A percentile compares a stretch with the other conserved stretches of the same genome.
phyloP scores from a whole-genome alignment of 164 flowering plant genomes.

The Nymphaea colorata region DNA sequence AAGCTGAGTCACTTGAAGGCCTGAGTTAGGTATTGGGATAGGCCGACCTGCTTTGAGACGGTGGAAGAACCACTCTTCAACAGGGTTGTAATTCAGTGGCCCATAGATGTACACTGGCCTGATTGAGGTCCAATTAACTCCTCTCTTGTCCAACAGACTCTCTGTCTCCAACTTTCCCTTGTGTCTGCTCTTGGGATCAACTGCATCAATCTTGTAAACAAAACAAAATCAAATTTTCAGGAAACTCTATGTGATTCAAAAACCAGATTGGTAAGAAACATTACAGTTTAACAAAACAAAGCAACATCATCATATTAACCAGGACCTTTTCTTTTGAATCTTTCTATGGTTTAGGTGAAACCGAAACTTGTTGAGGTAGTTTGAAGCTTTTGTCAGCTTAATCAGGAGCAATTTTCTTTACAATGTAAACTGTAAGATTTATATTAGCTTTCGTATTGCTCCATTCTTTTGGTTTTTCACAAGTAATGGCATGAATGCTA shows the following conservation, averaged over 20 bases:
- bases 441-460: no score
- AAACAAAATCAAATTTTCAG: neutral
- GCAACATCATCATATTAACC: no score
- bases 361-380: no score
- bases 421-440: no score
- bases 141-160: slow-evolving; percentile 46
- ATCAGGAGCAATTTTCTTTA: no score
- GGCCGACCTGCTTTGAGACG: slow-evolving; percentile 97
- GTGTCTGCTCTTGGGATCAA: slow-evolving; percentile 98
- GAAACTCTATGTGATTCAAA: neutral
- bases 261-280: neutral
- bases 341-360: no score
- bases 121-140: slow-evolving; percentile 84
- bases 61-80: slow-evolving; percentile 99
- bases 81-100: slow-evolving; percentile 94
- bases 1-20: slow-evolving; percentile 79
- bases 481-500: no score
- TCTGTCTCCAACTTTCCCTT: slow-evolving; percentile 98
- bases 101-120: slow-evolving; percentile 98
- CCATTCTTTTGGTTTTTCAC: no score
- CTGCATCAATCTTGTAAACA: slow-evolving; percentile 56
- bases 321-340: no score
- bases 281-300: no score
- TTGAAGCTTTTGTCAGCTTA: no score
- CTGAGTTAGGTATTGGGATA: slow-evolving; percentile 84